Evolutionary conservation across 208 protist species (phyloP).

Genomic region (Balamuthia mandrillaris): DNA sequence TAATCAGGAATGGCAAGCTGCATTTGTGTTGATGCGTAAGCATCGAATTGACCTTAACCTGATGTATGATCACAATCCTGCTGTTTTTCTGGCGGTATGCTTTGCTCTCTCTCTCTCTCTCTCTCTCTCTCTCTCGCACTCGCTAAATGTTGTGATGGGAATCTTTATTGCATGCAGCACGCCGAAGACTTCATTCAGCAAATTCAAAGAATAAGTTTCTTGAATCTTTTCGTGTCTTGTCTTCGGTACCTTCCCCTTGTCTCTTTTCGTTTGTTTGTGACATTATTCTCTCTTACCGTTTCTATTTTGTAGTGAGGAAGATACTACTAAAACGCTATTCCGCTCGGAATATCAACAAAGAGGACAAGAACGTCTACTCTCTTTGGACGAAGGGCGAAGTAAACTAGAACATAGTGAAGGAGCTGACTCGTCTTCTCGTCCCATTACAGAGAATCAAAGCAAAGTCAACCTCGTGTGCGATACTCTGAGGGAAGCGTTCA

Average conservation of each 20-base stretch:
- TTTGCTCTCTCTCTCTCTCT: too few relatives aligned
- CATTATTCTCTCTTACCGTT: not conserved
- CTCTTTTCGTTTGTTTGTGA: not conserved
- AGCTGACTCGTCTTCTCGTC: not conserved
- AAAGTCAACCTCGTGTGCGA: slow-evolving; percentile 41
- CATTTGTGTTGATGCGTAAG: slow-evolving; percentile 51
- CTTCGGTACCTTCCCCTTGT: slow-evolving; percentile 21
- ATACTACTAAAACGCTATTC: slow-evolving; percentile 49
- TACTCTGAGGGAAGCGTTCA: not conserved
- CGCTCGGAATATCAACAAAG: slow-evolving; percentile 17
- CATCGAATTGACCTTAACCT: slow-evolving; percentile 69
- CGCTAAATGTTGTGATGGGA: too few relatives aligned
- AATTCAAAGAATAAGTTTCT: slow-evolving; percentile 37
- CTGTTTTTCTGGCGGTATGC: slow-evolving; percentile 41
- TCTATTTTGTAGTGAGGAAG: slow-evolving; percentile 44
- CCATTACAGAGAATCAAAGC: not conserved
- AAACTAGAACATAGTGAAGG: not conserved
- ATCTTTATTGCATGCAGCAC: too few relatives aligned
- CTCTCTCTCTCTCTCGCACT: too few relatives aligned
- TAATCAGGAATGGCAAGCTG: slow-evolving; percentile 39
- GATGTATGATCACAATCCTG: slow-evolving; percentile 60
- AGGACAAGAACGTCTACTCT: not conserved
- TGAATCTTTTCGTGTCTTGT: slow-evolving; percentile 64
- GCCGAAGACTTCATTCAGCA: slow-evolving; percentile 58
- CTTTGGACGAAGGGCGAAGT: slow-evolving; percentile 45